Conservation (phyloP, 2,329 filamentous ascomycete genomes). For the Botrytis tulipae region DNA sequence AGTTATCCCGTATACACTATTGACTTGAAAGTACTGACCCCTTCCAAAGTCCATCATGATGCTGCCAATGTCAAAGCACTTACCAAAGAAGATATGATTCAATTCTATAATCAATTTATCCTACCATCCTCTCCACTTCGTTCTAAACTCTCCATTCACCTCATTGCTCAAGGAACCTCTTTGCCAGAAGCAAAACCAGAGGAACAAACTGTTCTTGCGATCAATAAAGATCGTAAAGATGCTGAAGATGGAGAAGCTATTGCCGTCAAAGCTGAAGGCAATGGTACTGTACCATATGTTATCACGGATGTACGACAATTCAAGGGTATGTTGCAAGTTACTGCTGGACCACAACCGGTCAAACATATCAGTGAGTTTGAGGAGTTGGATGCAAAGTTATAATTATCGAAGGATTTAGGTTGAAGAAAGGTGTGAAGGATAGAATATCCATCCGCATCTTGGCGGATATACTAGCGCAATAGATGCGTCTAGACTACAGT, state of each 20-base stretch:
- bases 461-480: not conserved
- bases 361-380: slow-evolving; percentile 81
- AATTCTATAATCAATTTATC: slow-evolving; percentile 77
- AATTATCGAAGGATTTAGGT: slow-evolving; percentile 30
- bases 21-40: slow-evolving; percentile 19
- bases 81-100: slow-evolving; percentile 74
- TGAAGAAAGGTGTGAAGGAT: not conserved
- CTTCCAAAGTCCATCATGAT: slow-evolving; percentile 52
- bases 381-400: slow-evolving; percentile 80
- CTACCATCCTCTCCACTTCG: slow-evolving; percentile 68
- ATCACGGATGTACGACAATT: slow-evolving; percentile 79
- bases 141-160: slow-evolving; percentile 81
- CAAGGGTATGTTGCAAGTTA: slow-evolving; percentile 73
- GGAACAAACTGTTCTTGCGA: slow-evolving; percentile 38
- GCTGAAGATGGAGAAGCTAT: slow-evolving; percentile 24
- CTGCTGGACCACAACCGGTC: slow-evolving; percentile 68
- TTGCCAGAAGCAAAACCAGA: slow-evolving; percentile 42
- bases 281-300: slow-evolving; percentile 54
- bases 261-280: slow-evolving; percentile 36
- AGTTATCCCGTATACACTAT: slow-evolving; percentile 37
- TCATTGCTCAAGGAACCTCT: slow-evolving; percentile 66
- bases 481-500: slow-evolving; percentile 1
- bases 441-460: not conserved
- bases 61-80: slow-evolving; percentile 70
- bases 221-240: slow-evolving; percentile 39